Conservation (phyloP, 768 basidiomycete genomes). For the Kwoniella shandongensis region DNA sequence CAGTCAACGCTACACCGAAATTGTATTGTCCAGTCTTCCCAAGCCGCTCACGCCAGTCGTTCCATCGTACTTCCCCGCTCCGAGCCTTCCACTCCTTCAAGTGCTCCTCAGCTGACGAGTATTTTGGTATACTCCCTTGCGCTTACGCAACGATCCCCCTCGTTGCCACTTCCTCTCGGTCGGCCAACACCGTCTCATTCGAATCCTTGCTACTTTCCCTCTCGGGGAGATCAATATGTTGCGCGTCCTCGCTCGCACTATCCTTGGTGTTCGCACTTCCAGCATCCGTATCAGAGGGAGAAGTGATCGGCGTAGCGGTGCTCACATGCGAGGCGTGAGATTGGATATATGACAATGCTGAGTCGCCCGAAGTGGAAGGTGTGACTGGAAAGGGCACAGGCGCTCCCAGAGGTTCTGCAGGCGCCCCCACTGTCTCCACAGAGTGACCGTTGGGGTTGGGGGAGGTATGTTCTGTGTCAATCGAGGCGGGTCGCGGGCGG, state of each 20-base stretch:
- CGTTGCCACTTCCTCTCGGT: no score
- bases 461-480: not conserved
- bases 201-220: constrained; percentile 15
- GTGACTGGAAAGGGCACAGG: constrained; percentile 6
- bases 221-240: not conserved
- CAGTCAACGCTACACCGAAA: no score
- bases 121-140: no score
- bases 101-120: no score
- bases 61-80: no score
- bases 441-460: not conserved
- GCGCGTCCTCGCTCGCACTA: not conserved
- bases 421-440: not conserved
- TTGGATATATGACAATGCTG: constrained; percentile 3
- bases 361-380: constrained; percentile 16
- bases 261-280: constrained; percentile 3
- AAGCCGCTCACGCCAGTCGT: no score
- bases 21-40: no score
- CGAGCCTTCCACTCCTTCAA: no score
- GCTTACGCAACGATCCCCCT: no score
- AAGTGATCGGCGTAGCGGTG: constrained; percentile 11
- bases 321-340: constrained; percentile 8
- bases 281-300: constrained; percentile 12
- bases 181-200: constrained; percentile 10
- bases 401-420: not conserved
- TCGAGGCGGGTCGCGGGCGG: constrained; percentile 9